These are phyloP conservation scores for Podospora pseudoanserina DNA, from an alignment of 495 filamentous ascomycete species.

Conservation along the genomic window DNA sequence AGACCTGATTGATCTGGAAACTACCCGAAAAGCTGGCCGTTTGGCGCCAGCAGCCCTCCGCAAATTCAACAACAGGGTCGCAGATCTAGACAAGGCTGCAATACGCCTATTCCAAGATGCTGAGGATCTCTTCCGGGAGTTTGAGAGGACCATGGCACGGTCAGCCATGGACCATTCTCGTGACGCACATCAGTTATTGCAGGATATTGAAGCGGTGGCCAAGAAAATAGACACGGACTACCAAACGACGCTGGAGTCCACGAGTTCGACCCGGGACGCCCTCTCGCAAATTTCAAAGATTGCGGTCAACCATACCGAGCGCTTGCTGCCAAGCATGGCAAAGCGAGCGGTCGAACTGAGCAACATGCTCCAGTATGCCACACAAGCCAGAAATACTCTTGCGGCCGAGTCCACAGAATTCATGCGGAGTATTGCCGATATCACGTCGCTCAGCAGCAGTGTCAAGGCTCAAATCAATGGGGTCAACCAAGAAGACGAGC, in stretches of 20 bases:
- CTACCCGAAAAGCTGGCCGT: conserved; percentile 61
- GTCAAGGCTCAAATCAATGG: conserved; percentile 66
- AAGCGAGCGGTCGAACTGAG: conserved; percentile 73
- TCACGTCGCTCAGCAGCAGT: conserved; percentile 68
- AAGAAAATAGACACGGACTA: conserved; percentile 86
- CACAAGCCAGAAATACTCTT: conserved; percentile 56
- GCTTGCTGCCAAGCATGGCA: conserved; percentile 75
- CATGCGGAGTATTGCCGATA: conserved; percentile 74
- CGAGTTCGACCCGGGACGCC: conserved; percentile 65
- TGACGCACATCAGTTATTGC: conserved; percentile 55
- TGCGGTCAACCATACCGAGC: conserved; percentile 79
- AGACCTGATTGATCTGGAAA: conserved; percentile 66
- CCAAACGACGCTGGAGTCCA: conserved; percentile 68
- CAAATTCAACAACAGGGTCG: conserved; percentile 43
- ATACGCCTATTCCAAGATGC: conserved; percentile 42
- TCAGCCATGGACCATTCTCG: conserved; percentile 38
- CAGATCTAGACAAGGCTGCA: conserved; percentile 47
- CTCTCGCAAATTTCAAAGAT: conserved; percentile 80
- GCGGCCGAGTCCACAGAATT: conserved; percentile 58
- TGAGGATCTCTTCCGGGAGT: conserved; percentile 46
- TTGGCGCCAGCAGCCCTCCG: conserved; percentile 44
- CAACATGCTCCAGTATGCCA: conserved; percentile 62
- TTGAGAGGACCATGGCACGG: conserved; percentile 47
- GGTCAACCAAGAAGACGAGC: conserved; percentile 65
- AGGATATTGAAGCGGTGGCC: conserved; percentile 81